phyloP scores from a whole-genome alignment of 768 basidiomycete genomes.

The Mrakia gelida region DNA sequence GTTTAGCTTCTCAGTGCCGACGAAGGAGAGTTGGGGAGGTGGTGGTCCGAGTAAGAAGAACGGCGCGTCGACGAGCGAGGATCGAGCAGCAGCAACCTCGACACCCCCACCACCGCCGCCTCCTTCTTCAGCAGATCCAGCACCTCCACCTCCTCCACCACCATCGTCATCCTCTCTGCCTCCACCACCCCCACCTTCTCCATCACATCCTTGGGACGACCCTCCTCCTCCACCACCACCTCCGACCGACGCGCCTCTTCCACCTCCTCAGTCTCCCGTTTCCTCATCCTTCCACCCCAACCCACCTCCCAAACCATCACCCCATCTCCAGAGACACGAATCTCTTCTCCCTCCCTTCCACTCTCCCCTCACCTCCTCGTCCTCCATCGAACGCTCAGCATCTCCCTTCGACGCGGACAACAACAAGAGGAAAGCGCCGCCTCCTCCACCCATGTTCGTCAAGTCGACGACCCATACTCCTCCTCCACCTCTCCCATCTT shows the following conservation, averaged over 20 bases:
- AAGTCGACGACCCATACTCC: slow-evolving; percentile 61
- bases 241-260: slow-evolving; percentile 43
- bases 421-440: neutral
- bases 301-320: neutral
- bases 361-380: slow-evolving; percentile 25
- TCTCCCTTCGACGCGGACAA: neutral
- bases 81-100: neutral
- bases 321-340: slow-evolving; percentile 2
- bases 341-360: slow-evolving; percentile 21
- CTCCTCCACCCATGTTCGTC: slow-evolving; percentile 41
- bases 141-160: slow-evolving; percentile 17
- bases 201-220: slow-evolving; percentile 46
- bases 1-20: slow-evolving; percentile 6
- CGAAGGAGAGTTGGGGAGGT: slow-evolving; percentile 9
- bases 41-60: neutral
- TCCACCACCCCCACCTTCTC: slow-evolving; percentile 25
- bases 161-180: slow-evolving; percentile 2
- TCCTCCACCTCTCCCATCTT: neutral
- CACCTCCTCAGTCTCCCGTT: slow-evolving; percentile 66
- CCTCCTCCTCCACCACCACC: slow-evolving; percentile 38
- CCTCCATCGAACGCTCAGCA: neutral
- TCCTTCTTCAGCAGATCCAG: neutral
- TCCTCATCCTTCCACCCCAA: slow-evolving; percentile 37
- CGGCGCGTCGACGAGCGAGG: neutral
- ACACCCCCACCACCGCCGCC: slow-evolving; percentile 9